Base-by-base conservation (phyloP, 164 flowering plant species). In the Chloranthus sessilifolius region DNA sequence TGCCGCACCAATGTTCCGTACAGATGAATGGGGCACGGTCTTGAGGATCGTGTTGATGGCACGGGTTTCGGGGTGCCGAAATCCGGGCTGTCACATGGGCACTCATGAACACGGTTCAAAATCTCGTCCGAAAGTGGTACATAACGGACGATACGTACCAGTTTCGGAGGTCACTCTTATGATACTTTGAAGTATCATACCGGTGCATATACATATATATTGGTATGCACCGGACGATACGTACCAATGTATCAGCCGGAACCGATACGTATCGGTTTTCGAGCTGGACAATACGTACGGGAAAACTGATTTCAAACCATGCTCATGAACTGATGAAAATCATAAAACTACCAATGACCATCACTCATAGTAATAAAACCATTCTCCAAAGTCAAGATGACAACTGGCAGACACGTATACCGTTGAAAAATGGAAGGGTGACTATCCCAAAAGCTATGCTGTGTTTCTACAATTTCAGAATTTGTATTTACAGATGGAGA, bases 401-500 rank as follows among this genome's bases (percentile, higher is more conserved):
- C n/a, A n/a, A 29, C 9, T 4, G 20, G 47, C 25, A 43, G 14
- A 59, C 25, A 7, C 24, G 25, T 38, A 37, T 76, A 83, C 96
- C 92, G 75, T 60, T 66, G 70, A 59, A 77, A 66, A 71, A 80
- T 47, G 63, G 66, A 55, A n/a, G n/a, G n/a, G 53, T 65, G 59
- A 59, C 39, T 26, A 28, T 58, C 62, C 60, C 50, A 47, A 56
- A 45, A 27, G 30, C 34, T 55, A 41, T 37, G 26, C 44, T 31
- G 47, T 39, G 36, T 63, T 41, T 60, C 54, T 45, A 60, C 52
- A 58, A 66, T 56, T 59, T 66, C 70, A 43, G 53, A 56, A 58
- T 48, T 63, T 58, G 67, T 61, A 76, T 64, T 55, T 65, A 70
- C 59, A 61, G 48, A 44, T 3, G 53, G 17, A 16, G 56, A 66